Evolutionary conservation across 1,139 yeast genomes (phyloP).

Genomic region (Suhomyces coccinellae): DNA sequence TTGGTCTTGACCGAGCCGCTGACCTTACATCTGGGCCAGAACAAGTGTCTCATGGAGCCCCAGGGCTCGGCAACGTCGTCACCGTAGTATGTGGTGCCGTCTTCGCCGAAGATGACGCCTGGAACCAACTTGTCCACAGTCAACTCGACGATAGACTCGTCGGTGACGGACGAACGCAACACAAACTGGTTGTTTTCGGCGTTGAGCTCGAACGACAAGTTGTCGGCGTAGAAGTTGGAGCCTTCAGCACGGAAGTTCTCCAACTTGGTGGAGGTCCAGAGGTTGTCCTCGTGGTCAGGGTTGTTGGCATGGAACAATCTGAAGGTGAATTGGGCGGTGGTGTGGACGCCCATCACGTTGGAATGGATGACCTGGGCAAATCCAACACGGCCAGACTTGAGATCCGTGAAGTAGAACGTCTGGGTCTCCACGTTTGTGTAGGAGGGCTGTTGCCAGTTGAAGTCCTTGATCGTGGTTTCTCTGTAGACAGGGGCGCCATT

Average conservation of each 20-base stretch:
- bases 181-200: slow-evolving; percentile 57
- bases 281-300: slow-evolving; percentile 32
- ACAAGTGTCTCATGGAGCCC: slow-evolving; percentile 95
- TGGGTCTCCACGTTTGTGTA: slow-evolving; percentile 94
- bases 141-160: slow-evolving; percentile 73
- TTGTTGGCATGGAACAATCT: slow-evolving; percentile 60
- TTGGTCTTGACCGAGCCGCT: slow-evolving; percentile 57
- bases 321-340: slow-evolving; percentile 94
- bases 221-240: slow-evolving; percentile 76
- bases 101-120: slow-evolving; percentile 87
- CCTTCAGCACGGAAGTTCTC: slow-evolving; percentile 79
- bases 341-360: slow-evolving; percentile 82
- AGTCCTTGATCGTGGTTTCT: slow-evolving; percentile 61
- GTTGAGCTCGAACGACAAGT: slow-evolving; percentile 60
- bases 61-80: slow-evolving; percentile 80
- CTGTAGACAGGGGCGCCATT: slow-evolving; percentile 37
- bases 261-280: slow-evolving; percentile 90
- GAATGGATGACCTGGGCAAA: slow-evolving; percentile 95
- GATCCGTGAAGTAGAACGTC: slow-evolving; percentile 78
- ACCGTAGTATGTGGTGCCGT: slow-evolving; percentile 85
- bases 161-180: slow-evolving; percentile 65
- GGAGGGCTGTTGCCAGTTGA: slow-evolving; percentile 71
- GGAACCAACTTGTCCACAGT: slow-evolving; percentile 62
- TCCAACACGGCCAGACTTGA: slow-evolving; percentile 66
- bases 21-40: slow-evolving; percentile 89